Conservation (phyloP, 495 filamentous ascomycete species). For the Lentithecium fluviatile region DNA sequence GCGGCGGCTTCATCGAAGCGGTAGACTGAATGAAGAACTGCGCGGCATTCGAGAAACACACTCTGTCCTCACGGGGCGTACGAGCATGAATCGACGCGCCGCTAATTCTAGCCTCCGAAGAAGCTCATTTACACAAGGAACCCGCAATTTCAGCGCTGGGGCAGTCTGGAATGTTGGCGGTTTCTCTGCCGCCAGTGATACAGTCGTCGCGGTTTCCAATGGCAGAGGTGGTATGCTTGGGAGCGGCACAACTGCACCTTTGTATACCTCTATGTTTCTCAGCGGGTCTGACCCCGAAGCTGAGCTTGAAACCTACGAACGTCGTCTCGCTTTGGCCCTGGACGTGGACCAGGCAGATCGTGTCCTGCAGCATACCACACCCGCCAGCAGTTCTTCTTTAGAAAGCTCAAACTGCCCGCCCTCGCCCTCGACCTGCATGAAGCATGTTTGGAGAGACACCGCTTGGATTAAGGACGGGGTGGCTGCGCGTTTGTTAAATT, state of each 20-base stretch:
- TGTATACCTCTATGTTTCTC: conserved; percentile 70
- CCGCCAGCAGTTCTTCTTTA: conserved; percentile 5
- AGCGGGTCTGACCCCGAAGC: conserved; percentile 54
- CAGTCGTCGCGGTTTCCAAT: conserved; percentile 53
- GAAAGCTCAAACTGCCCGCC: background rate
- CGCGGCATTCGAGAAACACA: conserved; percentile 31
- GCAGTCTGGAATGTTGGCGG: conserved; percentile 83
- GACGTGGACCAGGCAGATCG: conserved; percentile 69
- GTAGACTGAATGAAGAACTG: conserved; percentile 30
- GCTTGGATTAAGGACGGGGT: conserved; percentile 53
- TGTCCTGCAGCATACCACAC: conserved; percentile 49
- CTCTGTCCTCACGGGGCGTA: conserved; percentile 22
- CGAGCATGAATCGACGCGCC: conserved; percentile 9
- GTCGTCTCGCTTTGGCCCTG: conserved; percentile 76
- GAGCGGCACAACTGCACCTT: conserved; percentile 71
- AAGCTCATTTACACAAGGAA: background rate
- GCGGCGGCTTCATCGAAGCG: conserved; percentile 42
- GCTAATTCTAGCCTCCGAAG: conserved; percentile 21
- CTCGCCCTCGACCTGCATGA: background rate
- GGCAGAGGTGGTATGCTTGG: conserved; percentile 62
- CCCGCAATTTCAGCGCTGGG: conserved; percentile 59
- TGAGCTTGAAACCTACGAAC: conserved; percentile 67
- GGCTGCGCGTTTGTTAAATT: conserved; percentile 26
- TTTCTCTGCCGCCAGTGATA: conserved; percentile 52
- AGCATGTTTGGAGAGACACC: conserved; percentile 43